These are phyloP conservation scores for Ceratocystis smalleyi DNA, from an alignment of 2,329 filamentous ascomycete genomes.

Conservation along the genomic window DNA sequence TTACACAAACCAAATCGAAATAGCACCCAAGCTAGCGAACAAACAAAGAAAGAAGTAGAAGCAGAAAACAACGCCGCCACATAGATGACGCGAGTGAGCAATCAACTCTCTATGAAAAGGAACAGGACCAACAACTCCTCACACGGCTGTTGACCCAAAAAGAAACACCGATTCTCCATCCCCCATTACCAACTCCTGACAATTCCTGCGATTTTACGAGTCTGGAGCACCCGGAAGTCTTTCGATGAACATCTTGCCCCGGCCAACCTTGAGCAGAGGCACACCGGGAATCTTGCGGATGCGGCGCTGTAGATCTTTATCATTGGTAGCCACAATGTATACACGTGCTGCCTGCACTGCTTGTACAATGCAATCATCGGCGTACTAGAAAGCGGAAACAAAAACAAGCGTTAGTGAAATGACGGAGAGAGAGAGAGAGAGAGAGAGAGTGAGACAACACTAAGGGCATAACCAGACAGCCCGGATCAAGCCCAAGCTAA, in stretches of 20 bases:
- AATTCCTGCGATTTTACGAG: conserved; percentile 19
- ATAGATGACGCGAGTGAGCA: not conserved
- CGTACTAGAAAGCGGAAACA: conserved; percentile 28
- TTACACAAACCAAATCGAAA: not conserved
- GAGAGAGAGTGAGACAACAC: not conserved
- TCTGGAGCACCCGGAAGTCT: conserved; percentile 72
- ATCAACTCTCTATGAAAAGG: too few relatives aligned
- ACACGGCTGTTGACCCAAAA: not conserved
- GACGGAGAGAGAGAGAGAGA: too few relatives aligned
- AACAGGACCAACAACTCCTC: not conserved
- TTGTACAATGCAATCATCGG: conserved; percentile 73
- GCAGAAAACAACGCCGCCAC: not conserved
- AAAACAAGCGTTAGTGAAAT: not conserved
- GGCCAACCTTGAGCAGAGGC: conserved; percentile 63
- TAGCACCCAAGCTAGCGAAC: not conserved
- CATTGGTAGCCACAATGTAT: conserved; percentile 64
- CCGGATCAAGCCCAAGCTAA: not conserved
- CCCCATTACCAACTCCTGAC: not conserved
- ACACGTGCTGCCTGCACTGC: conserved; percentile 58
- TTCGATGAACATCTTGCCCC: conserved; percentile 90
- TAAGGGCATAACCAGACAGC: not conserved
- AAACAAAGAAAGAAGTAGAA: not conserved
- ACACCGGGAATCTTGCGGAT: conserved; percentile 57
- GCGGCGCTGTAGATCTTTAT: conserved; percentile 66
- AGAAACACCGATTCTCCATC: not conserved